Evolutionary conservation across 2,329 filamentous ascomycete genomes (phyloP).

Genomic region (Thermothelomyces thermophilus): DNA sequence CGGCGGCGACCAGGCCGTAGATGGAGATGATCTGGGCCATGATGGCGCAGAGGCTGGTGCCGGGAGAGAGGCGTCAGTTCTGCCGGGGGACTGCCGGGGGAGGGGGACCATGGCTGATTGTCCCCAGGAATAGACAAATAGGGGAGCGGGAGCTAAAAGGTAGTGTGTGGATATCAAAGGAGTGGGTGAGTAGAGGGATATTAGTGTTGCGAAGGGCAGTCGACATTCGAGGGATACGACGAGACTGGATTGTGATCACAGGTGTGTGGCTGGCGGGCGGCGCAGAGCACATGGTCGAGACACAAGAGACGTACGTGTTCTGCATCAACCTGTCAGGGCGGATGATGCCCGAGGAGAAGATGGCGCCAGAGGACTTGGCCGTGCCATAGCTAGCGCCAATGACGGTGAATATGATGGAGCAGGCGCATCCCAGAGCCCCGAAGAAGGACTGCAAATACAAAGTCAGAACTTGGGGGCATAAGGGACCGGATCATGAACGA

Average conservation of each 20-base stretch:
- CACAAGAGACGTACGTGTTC: constrained; percentile 12
- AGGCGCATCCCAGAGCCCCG: constrained; percentile 89
- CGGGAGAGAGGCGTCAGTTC: not conserved
- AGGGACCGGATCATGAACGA: not conserved
- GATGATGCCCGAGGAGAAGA: constrained; percentile 95
- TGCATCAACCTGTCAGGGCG: constrained; percentile 61
- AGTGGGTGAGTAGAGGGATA: no score
- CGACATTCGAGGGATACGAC: no score
- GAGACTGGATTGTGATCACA: no score
- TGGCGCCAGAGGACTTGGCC: constrained; percentile 97
- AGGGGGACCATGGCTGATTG: no score
- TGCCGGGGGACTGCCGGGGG: not conserved
- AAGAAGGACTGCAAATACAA: constrained; percentile 66
- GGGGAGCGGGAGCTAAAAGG: no score
- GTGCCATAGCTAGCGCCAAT: constrained; percentile 89
- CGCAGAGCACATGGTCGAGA: no score
- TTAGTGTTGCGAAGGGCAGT: no score
- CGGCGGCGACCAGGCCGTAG: constrained; percentile 82
- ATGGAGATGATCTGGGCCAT: constrained; percentile 99
- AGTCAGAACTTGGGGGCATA: not conserved
- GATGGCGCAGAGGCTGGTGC: constrained; percentile 89
- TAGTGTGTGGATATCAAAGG: no score
- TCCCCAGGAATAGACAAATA: no score
- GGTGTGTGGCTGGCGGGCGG: no score
- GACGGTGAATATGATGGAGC: constrained; percentile 46